Evolutionary conservation across 768 basidiomycete genomes (phyloP).

Genomic region (Trametopsis cervina): DNA sequence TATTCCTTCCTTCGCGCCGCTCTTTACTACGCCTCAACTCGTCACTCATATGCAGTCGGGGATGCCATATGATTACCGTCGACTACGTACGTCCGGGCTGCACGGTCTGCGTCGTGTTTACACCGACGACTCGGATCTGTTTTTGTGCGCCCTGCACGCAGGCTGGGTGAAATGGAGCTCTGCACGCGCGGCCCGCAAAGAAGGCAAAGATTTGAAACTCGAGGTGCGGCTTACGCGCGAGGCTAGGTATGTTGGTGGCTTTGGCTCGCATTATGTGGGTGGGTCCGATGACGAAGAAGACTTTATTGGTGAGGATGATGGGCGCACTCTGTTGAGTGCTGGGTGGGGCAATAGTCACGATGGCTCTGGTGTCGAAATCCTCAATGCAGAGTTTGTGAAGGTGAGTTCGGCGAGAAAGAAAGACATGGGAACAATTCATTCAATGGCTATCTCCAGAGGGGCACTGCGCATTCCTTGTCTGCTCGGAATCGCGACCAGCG

Average conservation of each 20-base stretch:
- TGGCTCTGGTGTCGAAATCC: slow-evolving; percentile 68
- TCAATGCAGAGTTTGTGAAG: slow-evolving; percentile 56
- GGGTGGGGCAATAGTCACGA: slow-evolving; percentile 79
- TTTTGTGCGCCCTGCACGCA: slow-evolving; percentile 62
- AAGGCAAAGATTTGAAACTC: slow-evolving; percentile 33
- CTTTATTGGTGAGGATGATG: slow-evolving; percentile 12
- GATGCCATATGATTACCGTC: slow-evolving; percentile 13
- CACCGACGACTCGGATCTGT: slow-evolving; percentile 72
- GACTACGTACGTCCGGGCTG: slow-evolving; percentile 18
- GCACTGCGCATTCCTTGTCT: slow-evolving; percentile 45
- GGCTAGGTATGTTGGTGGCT: slow-evolving; percentile 40
- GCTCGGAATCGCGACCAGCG: slow-evolving; percentile 62
- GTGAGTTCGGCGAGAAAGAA: slow-evolving; percentile 30
- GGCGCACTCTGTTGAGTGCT: slow-evolving; percentile 32
- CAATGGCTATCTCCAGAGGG: slow-evolving; percentile 36
- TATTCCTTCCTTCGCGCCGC: slow-evolving; percentile 30
- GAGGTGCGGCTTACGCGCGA: slow-evolving; percentile 35
- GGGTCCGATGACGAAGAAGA: slow-evolving; percentile 1
- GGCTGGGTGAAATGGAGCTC: slow-evolving; percentile 43
- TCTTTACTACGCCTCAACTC: slow-evolving; percentile 19
- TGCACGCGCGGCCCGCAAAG: slow-evolving; percentile 30
- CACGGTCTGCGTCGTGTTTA: slow-evolving; percentile 48
- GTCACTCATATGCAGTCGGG: slow-evolving; percentile 14
- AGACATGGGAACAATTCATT: no score
- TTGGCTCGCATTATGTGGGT: slow-evolving; percentile 22